Evolutionary conservation across 2,329 filamentous ascomycete genomes (phyloP), one percentile per base, ranked within the genome.

Genomic region (Fusarium sacchari): DNA sequence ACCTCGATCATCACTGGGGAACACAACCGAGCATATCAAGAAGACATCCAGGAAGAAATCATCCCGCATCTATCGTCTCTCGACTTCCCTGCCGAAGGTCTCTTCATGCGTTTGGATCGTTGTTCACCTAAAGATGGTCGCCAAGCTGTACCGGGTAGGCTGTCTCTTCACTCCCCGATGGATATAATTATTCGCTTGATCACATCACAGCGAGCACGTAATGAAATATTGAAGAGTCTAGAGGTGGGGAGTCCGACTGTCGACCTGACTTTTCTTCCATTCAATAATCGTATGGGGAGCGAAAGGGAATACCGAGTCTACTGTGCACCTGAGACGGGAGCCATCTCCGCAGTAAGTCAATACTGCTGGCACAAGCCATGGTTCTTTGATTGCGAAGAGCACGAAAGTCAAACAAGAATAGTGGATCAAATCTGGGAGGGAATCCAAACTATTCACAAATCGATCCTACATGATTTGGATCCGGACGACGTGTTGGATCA

Each of bases 51-150:
- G 17, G 80, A 81, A 10, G 77, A 79, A 10, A 74, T 84, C 14
- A 46, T 71, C 5, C 79, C 79, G 2, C 47, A 68, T 8, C 79
- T 80, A 40, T 57, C 58, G 5, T 66, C 58, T 1, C 75, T 80
- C 11, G 50, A 26, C 1, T 82, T 82, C 50, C 79, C 83, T 0
- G 73, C 76, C 2, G 73, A 81, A 42, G 81, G 83, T 0, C 71
- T 86, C n/a, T 86, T 86, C 63, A 79, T 85, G 64, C 80, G 84
- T 17, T 77, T 86, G 22, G 81, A 82, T 32, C 80, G 80, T 18
- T 85, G 82, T 64, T 86, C 83, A 14, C 78, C 84, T 6, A 86
- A 86, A 68, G 85, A 86, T 63, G 83, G 80, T 3, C 74, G 75
- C 14, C 57, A 60, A 15, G 59, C 40, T 24, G 69, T 58, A 11